A percentile compares a stretch with the other conserved stretches of the same genome.
Conservation (phyloP, 1,139 yeast species). For the Protomyces arabidopsidicola region DNA sequence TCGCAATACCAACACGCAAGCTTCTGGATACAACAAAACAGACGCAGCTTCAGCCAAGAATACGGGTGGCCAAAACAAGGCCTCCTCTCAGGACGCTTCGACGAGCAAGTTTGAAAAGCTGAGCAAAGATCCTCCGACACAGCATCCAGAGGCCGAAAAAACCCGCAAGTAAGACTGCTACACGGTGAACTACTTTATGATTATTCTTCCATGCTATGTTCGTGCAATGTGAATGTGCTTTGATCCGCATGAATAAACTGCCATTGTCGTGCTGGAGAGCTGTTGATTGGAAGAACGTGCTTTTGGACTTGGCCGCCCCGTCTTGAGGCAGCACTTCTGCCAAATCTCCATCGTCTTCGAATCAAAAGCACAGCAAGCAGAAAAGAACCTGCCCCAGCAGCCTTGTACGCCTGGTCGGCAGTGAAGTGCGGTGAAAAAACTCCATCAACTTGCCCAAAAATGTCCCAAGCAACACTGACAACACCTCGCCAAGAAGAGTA, state of each 20-base stretch:
- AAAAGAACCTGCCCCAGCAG: too few relatives aligned
- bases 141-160: background rate
- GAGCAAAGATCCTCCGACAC: background rate
- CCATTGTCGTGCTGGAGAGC: background rate
- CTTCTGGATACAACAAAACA: background rate
- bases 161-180: background rate
- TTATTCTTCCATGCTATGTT: background rate
- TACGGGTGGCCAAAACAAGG: background rate
- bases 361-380: background rate
- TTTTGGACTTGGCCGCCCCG: too few relatives aligned
- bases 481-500: background rate
- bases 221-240: background rate
- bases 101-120: conserved; percentile 20
- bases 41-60: background rate
- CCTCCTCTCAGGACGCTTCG: conserved; percentile 7
- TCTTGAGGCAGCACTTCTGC: too few relatives aligned
- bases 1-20: background rate
- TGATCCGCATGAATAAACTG: background rate
- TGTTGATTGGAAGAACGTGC: background rate
- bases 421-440: too few relatives aligned
- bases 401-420: too few relatives aligned
- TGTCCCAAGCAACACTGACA: too few relatives aligned
- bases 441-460: too few relatives aligned
- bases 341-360: background rate
- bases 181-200: background rate